Conservation (phyloP, 2,329 filamentous ascomycete genomes). For the Clonostachys byssicola region DNA sequence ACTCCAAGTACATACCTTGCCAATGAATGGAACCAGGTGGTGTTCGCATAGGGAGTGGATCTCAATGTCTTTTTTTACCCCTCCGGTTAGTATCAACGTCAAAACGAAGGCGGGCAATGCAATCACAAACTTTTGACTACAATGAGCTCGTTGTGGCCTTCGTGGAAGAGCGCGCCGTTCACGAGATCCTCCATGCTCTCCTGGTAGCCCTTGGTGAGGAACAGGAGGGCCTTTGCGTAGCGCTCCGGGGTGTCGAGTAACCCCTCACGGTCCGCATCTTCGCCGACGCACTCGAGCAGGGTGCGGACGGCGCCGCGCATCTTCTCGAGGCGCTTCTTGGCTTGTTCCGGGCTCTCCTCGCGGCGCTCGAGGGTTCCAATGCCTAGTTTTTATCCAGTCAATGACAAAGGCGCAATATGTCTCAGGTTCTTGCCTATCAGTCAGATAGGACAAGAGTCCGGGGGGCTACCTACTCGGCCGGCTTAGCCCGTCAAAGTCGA, state of each 20-base stretch:
- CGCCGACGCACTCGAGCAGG: slow-evolving; percentile 64
- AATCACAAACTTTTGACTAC: slow-evolving; percentile 85
- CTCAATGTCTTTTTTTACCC: slow-evolving; percentile 36
- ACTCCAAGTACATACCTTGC: slow-evolving; percentile 60
- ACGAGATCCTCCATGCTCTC: slow-evolving; percentile 89
- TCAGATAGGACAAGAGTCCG: background rate
- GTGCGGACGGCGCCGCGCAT: slow-evolving; percentile 61
- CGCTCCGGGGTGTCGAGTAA: slow-evolving; percentile 69
- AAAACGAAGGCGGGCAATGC: background rate
- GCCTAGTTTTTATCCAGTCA: slow-evolving; percentile 30
- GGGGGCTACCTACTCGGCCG: slow-evolving; percentile 42
- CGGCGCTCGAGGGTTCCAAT: slow-evolving; percentile 60
- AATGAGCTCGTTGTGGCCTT: slow-evolving; percentile 94
- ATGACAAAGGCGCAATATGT: background rate
- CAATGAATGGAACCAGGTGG: slow-evolving; percentile 92
- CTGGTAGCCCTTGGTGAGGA: slow-evolving; percentile 95
- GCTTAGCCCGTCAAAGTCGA: slow-evolving; percentile 59
- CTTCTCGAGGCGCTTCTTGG: slow-evolving; percentile 47
- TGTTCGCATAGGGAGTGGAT: slow-evolving; percentile 95
- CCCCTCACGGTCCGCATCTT: slow-evolving; percentile 63
- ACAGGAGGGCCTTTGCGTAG: slow-evolving; percentile 93
- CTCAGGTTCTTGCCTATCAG: background rate
- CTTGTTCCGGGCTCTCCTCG: slow-evolving; percentile 43
- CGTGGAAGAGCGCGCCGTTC: slow-evolving; percentile 91
- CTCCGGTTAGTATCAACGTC: background rate